Evolutionary conservation across 2,329 filamentous ascomycete genomes (phyloP), one percentile per base, ranked within the genome.

Genomic region (Fusarium sp.): DNA sequence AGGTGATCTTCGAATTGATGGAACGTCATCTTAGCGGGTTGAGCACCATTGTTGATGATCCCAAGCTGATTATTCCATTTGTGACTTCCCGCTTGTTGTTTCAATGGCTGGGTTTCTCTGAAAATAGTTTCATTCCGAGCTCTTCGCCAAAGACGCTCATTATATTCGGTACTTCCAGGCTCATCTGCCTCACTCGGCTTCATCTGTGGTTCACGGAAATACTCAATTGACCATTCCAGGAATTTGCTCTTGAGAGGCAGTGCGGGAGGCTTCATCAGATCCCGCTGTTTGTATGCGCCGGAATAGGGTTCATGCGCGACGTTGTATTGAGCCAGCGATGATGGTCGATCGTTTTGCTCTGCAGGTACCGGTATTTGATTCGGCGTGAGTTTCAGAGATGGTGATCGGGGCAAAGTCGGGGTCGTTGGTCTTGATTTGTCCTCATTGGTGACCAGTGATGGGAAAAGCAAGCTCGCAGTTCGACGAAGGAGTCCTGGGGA

Each of bases 121-220:
- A 99, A 92, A 73, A 98, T 98, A 67, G 89, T 92, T 82, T 99
- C 96, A 78, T 99, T 99, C 48, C 96, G 92, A 63, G 95, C 93
- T 70, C 96, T 90, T 72, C 96, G 89, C 96, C 96, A 99, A 6
- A 99, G 86, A 22, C 96, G 91, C 80, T 96, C 93, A 77, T 99
- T 99, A 83, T 98, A 99, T 81, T 98, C 95, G 22, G 94, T 94
- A 79, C 95, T 98, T 39, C 96, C 96, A 20, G 96, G 96, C 80
- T 99, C 96, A 77, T 99, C 96, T 30, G 95, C 94, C 81, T 99
- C 96, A 66, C 93, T 95, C 7, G 94, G 92, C 80, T 96, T 97
- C 96, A 99, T 98, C 83, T 99, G 96, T 38, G 96, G 96, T 82
- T 98, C 95, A 36, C 95, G 94, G 87, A 98, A 99, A 81, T 99